A percentile compares a stretch with the other conserved stretches of the same genome.
These are phyloP conservation scores for Turritis glabra DNA, from an alignment of 345 rosid species.

Conservation along the genomic window DNA sequence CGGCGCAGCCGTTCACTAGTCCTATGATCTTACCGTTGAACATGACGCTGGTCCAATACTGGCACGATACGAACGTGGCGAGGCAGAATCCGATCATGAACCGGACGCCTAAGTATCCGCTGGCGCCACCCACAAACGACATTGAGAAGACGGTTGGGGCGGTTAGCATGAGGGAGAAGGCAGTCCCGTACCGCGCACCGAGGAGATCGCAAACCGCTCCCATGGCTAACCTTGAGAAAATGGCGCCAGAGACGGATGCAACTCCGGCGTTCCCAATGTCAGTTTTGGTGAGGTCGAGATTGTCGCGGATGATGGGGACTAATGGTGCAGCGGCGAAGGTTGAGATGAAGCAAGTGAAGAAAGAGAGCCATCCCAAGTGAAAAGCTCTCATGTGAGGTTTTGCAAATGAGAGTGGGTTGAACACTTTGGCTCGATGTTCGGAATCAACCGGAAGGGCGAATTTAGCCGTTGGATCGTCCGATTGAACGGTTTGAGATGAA, in stretches of 20 bases:
- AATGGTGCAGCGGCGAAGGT: conserved; percentile 90
- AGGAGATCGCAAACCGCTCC: conserved; percentile 80
- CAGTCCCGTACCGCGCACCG: conserved; percentile 73
- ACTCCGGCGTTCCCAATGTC: conserved; percentile 85
- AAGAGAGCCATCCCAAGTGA: conserved; percentile 85
- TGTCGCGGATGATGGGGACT: conserved; percentile 78
- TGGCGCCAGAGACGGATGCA: conserved; percentile 83
- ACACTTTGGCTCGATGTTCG: conserved; percentile 74
- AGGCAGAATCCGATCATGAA: conserved; percentile 92
- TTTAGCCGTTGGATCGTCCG: conserved; percentile 48
- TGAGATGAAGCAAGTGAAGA: conserved; percentile 81
- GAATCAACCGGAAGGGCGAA: conserved; percentile 74
- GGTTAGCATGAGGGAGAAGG: conserved; percentile 66
- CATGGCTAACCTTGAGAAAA: conserved; percentile 75
- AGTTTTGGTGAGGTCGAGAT: conserved; percentile 59
- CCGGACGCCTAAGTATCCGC: conserved; percentile 64
- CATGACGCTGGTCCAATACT: conserved; percentile 90
- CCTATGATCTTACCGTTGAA: conserved; percentile 83
- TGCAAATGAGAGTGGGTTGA: conserved; percentile 62
- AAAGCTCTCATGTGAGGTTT: conserved; percentile 87
- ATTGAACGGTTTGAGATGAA: conserved; percentile 10
- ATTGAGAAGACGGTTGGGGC: conserved; percentile 84
- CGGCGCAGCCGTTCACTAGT: conserved; percentile 74
- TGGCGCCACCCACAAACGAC: conserved; percentile 59
- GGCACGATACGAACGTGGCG: conserved; percentile 85